A percentile compares a stretch with the other conserved stretches of the same genome.
Evolutionary conservation across 768 basidiomycete species (phyloP).

Genomic region (Hemileccinum impolitum): DNA sequence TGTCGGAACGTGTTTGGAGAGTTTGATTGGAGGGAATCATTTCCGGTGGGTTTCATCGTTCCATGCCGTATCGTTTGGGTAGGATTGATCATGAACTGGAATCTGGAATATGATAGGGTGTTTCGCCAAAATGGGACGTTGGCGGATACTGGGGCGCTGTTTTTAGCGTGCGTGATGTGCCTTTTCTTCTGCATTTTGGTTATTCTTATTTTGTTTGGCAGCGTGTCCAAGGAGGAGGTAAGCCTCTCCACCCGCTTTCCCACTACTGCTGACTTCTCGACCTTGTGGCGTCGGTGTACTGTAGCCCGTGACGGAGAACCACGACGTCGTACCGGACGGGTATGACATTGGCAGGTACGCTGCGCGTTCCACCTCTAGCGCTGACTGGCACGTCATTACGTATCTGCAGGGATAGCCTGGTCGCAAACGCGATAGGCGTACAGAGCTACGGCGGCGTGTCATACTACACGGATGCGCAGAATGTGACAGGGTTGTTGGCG

Average conservation of each 20-base stretch:
- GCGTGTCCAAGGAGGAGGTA: slow-evolving; percentile 49
- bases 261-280: neutral
- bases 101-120: slow-evolving; percentile 26
- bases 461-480: slow-evolving; percentile 45
- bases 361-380: neutral
- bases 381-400: neutral
- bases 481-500: slow-evolving; percentile 52
- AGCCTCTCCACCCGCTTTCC: neutral
- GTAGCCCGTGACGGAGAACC: slow-evolving; percentile 33
- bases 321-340: slow-evolving; percentile 45
- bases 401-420: slow-evolving; percentile 36
- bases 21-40: slow-evolving; percentile 45
- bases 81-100: too few relatives aligned
- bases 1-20: slow-evolving; percentile 46
- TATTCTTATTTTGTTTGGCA: slow-evolving; percentile 14
- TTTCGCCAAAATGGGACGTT: slow-evolving; percentile 56
- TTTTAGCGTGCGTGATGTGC: slow-evolving; percentile 50
- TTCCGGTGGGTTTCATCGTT: slow-evolving; percentile 34
- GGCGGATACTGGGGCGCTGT: slow-evolving; percentile 50
- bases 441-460: slow-evolving; percentile 41
- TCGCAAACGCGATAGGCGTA: slow-evolving; percentile 35
- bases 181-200: too few relatives aligned
- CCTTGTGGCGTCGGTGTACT: neutral
- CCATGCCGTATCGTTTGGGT: too few relatives aligned
- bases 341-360: slow-evolving; percentile 47